Base-by-base conservation (phyloP, 495 filamentous ascomycete species). In the Apiosordaria backusii region DNA sequence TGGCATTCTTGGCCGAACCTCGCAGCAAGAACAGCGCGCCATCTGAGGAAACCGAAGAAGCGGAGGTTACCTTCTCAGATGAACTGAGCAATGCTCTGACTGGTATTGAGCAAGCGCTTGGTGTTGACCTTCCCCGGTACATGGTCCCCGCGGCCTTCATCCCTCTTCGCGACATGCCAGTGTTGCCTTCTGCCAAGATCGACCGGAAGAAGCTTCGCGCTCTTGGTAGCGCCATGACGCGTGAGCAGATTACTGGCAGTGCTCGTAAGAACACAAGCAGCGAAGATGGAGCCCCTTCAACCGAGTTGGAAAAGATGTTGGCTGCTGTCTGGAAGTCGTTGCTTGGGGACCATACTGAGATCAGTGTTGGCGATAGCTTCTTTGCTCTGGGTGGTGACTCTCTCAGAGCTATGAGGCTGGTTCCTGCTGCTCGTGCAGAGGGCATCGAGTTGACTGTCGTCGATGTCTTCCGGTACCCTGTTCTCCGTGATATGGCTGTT, bases 81-180 rank as follows among this genome's bases (percentile, higher is more conserved):
- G 64, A 70, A n/a, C 26, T 68, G 35, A 13, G 21, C 0, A 21
- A 24, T 23, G 64, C 60, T 0, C 35, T 72, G 23, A 13, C 61
- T 10, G 61, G 64, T 16, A 60, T 63, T 10, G 69, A 71, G 21
- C 54, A 54, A 6, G 65, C 64, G n/a, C 22, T 75, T 0, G 52
- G 50, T n/a, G 74, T 76, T 22, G 77, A 78, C 57, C 69, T 86
- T 57, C 84, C 83, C 0, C 76, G 77, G 1, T 85, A 83, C 65
- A 86, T 86, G 84, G 80, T 87, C 9, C 84, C 84, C 0, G 80
- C 81, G n/a, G 76, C 71, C 22, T 76, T 73, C 54, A 68, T 76
- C 24, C 60, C 69, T 6, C 53, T 76, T 60, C 57, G 63, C 60
- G 19, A 58, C 60, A 72, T 85, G 6, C 81, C 77, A 0, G 73